phyloP scores from a whole-genome alignment of 1,139 yeast species.

The Blastobotrys proliferans region DNA sequence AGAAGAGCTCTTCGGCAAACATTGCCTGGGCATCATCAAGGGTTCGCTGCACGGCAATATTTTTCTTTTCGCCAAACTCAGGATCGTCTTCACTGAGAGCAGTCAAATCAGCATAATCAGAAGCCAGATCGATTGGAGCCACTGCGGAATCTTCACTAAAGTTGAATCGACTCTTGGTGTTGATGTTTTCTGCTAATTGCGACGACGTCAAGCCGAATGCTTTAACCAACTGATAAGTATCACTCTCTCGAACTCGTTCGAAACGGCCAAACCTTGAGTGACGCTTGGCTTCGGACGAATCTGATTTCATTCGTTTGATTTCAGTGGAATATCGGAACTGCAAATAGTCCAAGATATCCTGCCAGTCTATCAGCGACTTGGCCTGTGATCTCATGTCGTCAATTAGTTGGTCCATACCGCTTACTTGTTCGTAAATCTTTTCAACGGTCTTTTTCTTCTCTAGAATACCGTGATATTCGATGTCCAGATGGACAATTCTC shows the following conservation, averaged over 20 bases:
- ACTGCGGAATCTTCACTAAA: slow-evolving; percentile 63
- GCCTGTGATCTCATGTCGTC: slow-evolving; percentile 54
- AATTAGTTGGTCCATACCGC: slow-evolving; percentile 54
- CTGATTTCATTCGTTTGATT: slow-evolving; percentile 46
- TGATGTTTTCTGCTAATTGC: slow-evolving; percentile 80
- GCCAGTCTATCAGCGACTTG: slow-evolving; percentile 70
- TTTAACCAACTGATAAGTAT: slow-evolving; percentile 62
- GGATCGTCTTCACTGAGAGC: slow-evolving; percentile 18
- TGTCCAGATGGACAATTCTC: slow-evolving; percentile 82
- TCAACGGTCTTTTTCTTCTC: slow-evolving; percentile 67
- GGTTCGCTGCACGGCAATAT: slow-evolving; percentile 56
- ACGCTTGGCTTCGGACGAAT: slow-evolving; percentile 40
- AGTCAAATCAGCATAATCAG: slow-evolving; percentile 46
- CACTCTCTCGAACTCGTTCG: slow-evolving; percentile 70
- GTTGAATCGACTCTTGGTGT: slow-evolving; percentile 66
- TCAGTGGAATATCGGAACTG: slow-evolving; percentile 77
- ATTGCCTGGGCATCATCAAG: slow-evolving; percentile 70
- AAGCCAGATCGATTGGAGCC: slow-evolving; percentile 62
- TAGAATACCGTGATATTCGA: slow-evolving; percentile 81
- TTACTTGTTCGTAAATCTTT: slow-evolving; percentile 53
- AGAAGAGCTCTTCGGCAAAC: slow-evolving; percentile 73
- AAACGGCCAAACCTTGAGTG: slow-evolving; percentile 70
- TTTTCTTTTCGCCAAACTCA: slow-evolving; percentile 35
- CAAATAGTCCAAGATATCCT: slow-evolving; percentile 81
- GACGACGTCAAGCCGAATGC: slow-evolving; percentile 76